A percentile compares a stretch with the other conserved stretches of the same genome.
phyloP scores from a whole-genome alignment of 2,329 filamentous ascomycete genomes.

The Fusarium sp. region DNA sequence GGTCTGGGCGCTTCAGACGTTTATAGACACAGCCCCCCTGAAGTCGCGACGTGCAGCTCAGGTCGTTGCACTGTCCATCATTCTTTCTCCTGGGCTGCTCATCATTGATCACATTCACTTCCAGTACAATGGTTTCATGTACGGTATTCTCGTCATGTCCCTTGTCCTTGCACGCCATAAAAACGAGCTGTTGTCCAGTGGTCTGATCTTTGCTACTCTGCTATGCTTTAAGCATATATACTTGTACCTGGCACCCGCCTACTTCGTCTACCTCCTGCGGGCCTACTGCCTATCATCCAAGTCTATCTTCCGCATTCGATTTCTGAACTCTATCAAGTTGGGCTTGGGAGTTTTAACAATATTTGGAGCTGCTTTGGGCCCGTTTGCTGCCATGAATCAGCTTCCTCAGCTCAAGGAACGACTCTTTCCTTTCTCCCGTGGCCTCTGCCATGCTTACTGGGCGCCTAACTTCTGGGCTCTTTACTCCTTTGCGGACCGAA shows the following conservation, averaged over 20 bases:
- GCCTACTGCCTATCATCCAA: slow-evolving; percentile 86
- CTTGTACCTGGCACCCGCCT: slow-evolving; percentile 94
- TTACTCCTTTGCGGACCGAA: slow-evolving; percentile 90
- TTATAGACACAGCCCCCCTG: slow-evolving; percentile 77
- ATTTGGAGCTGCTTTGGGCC: slow-evolving; percentile 86
- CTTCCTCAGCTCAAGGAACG: slow-evolving; percentile 85
- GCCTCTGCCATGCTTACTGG: slow-evolving; percentile 98
- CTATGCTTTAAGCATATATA: slow-evolving; percentile 99
- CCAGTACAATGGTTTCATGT: slow-evolving; percentile 98
- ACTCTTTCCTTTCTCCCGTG: slow-evolving; percentile 93
- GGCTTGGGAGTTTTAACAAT: slow-evolving; percentile 78
- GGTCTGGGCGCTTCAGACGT: slow-evolving; percentile 84
- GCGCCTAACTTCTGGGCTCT: slow-evolving; percentile 97
- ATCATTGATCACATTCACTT: slow-evolving; percentile 99
- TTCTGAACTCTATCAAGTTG: slow-evolving; percentile 86
- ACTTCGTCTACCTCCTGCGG: slow-evolving; percentile 93
- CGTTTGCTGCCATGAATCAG: slow-evolving; percentile 85
- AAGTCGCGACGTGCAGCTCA: slow-evolving; percentile 81
- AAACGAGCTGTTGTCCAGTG: slow-evolving; percentile 81
- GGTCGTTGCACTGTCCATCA: slow-evolving; percentile 86
- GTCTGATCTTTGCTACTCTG: slow-evolving; percentile 84
- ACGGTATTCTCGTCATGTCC: slow-evolving; percentile 89
- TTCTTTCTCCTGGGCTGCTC: slow-evolving; percentile 91
- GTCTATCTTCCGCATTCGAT: slow-evolving; percentile 80
- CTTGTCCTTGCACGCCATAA: slow-evolving; percentile 83